Percentiles rank a stretch among this genome's conserved stretches.
Evolutionary conservation across 139 green algal species (phyloP).

Genomic region (Chlorella sorokiniana): DNA sequence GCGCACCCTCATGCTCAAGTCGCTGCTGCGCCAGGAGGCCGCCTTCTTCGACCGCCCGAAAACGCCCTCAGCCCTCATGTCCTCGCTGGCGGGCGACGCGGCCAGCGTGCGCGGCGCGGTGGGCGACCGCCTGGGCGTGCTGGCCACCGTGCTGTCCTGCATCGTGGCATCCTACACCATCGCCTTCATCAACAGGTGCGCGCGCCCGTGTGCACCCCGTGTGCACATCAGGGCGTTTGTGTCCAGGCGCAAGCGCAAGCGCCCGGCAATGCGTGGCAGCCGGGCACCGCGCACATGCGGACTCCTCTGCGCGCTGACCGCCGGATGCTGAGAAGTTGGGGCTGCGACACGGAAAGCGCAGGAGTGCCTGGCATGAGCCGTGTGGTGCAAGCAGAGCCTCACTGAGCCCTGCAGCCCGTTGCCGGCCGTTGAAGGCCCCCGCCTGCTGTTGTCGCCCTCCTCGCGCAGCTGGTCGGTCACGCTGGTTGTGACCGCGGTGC

Average conservation of each 20-base stretch:
- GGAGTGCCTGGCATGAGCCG: too few relatives aligned
- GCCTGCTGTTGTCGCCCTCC: not conserved
- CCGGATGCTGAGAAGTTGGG: too few relatives aligned
- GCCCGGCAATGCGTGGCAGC: too few relatives aligned
- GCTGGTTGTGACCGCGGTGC: slow-evolving; percentile 67
- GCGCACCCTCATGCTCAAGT: slow-evolving; percentile 59
- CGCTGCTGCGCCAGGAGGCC: slow-evolving; percentile 56
- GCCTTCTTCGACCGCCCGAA: slow-evolving; percentile 55
- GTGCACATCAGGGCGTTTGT: too few relatives aligned
- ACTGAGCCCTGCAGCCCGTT: too few relatives aligned
- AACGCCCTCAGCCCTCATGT: slow-evolving; percentile 66
- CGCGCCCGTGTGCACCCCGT: not conserved
- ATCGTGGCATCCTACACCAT: slow-evolving; percentile 9
- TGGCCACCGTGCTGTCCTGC: slow-evolving; percentile 13
- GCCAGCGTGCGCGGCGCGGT: slow-evolving; percentile 40
- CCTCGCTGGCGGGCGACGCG: slow-evolving; percentile 65
- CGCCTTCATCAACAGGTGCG: slow-evolving; percentile 8
- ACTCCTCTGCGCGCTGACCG: too few relatives aligned
- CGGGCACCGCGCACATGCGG: too few relatives aligned
- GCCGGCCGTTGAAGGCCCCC: not conserved
- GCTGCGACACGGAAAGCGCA: too few relatives aligned
- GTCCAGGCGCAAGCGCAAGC: too few relatives aligned
- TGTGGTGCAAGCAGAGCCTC: too few relatives aligned
- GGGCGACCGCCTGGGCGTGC: slow-evolving; percentile 40
- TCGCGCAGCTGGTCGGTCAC: slow-evolving; percentile 30